Base-by-base conservation (phyloP, 2,329 filamentous ascomycete genomes). In the Apiospora arundinis region DNA sequence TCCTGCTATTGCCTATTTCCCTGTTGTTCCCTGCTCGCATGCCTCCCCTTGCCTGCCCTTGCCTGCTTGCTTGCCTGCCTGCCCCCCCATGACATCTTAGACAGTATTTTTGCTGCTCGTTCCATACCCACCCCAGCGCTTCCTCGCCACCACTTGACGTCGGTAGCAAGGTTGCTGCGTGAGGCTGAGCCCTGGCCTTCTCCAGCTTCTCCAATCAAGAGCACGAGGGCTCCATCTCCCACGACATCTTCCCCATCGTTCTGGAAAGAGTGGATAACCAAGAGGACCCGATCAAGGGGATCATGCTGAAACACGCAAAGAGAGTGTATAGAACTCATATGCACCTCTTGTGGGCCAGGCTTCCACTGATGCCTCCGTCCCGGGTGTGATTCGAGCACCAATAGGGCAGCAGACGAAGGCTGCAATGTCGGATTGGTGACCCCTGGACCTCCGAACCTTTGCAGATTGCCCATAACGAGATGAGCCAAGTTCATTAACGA, bases 221-320 rank as follows among this genome's bases (percentile, higher is more conserved):
- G 1, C 56, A 12, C 18, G 32, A 63, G 28, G 56, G n/a, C 28
- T 21, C n/a, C 32, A 11, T 11, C 21, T 37, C 18, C 32, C 32
- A 12, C 21, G 32, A 40, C 56, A 63, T 63, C 56, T 18, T 40
- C 56, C 32, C 32, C 32, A 32, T 63, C 32, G 32, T 63, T 63
- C 56, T 63, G 56, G 56, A 63, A 63, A 23, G 32, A 63, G 56
- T 63, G 56, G 56, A 40, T 40, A 40, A 28, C 18, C 32, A 40
- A 40, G 9, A 40, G 21, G 21, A 40, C 28, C 32, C 56, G 56
- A 63, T 63, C 32, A 40, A 40, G 18, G 32, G 32, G 32, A 32
- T 40, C 56, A n/a, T 32, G 56, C 32, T 63, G 56, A 63, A 40
- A 63, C 56, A 32, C n/a, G 32, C 56, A n/a, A 37, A 40, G 32